phyloP scores from a whole-genome alignment of 306 rosid species.

The Cicer chorassanicum region DNA sequence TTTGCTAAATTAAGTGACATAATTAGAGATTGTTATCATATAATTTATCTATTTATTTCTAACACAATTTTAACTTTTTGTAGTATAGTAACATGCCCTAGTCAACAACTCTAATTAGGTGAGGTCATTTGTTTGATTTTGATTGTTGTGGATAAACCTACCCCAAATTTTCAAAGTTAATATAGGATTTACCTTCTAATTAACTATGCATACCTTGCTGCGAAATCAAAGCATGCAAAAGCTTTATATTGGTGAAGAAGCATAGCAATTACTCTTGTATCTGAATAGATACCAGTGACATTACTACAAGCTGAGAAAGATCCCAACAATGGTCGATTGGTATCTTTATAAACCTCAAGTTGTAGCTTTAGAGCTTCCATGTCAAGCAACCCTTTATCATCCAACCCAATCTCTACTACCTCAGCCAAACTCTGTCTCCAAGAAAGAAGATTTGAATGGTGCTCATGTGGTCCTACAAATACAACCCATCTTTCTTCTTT shows the following conservation, averaged over 20 bases:
- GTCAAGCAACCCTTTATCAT: slow-evolving; percentile 63
- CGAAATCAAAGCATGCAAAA: slow-evolving; percentile 82
- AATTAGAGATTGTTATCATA: too few species aligned
- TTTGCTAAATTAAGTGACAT: too few species aligned
- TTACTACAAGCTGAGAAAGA: slow-evolving; percentile 92
- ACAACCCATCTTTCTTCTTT: slow-evolving; percentile 78
- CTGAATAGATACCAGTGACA: slow-evolving; percentile 76
- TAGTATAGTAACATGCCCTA: too few species aligned
- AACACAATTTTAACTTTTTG: too few species aligned
- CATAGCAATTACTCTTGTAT: slow-evolving; percentile 66
- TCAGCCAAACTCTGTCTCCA: slow-evolving; percentile 88
- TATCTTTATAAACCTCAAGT: slow-evolving; percentile 54
- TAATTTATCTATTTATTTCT: too few species aligned
- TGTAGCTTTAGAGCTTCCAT: slow-evolving; percentile 57
- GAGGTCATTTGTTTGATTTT: too few species aligned
- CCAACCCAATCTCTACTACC: slow-evolving; percentile 74
- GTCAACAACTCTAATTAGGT: too few species aligned
- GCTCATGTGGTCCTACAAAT: slow-evolving; percentile 85
- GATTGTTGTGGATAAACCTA: too few species aligned
- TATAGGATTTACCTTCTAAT: background rate
- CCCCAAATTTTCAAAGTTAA: too few species aligned
- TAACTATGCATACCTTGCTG: slow-evolving; percentile 61
- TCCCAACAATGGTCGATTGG: slow-evolving; percentile 72
- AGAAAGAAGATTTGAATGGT: slow-evolving; percentile 84
- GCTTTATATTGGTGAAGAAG: slow-evolving; percentile 76